A percentile compares a stretch with the other conserved stretches of the same genome.
Conservation (phyloP, 352 stramenopile species). For the Globisporangium perplexum region DNA sequence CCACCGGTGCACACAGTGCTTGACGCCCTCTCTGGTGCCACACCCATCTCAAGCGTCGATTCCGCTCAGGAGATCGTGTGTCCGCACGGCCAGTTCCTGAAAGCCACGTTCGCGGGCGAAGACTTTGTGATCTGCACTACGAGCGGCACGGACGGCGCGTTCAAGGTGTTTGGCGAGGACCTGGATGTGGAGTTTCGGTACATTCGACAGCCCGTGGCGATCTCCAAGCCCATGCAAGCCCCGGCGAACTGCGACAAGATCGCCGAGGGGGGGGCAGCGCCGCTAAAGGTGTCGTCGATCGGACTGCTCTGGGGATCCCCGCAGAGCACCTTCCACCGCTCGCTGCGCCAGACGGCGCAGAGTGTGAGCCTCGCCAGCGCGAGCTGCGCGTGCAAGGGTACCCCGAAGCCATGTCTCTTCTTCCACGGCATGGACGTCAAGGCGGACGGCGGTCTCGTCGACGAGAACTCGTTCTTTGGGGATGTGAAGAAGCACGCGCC, state of each 20-base stretch:
- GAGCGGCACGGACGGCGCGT: slow-evolving; percentile 14
- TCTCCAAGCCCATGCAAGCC: slow-evolving; percentile 19
- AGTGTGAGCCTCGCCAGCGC: slow-evolving; percentile 22
- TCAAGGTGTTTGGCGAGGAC: slow-evolving; percentile 39
- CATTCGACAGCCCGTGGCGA: slow-evolving; percentile 1
- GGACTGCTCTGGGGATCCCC: slow-evolving; percentile 20
- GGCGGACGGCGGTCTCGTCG: slow-evolving; percentile 25
- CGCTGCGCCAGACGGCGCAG: slow-evolving; percentile 11
- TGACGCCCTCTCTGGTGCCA: slow-evolving; percentile 23
- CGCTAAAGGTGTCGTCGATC: slow-evolving; percentile 14
- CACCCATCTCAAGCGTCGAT: slow-evolving; percentile 23
- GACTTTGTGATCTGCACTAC: slow-evolving; percentile 40
- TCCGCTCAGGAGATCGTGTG: slow-evolving; percentile 40
- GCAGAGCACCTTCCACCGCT: slow-evolving; percentile 12
- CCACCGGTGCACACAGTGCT: slow-evolving; percentile 28
- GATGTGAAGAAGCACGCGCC: slow-evolving; percentile 39
- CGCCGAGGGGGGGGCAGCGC: slow-evolving; percentile 10
- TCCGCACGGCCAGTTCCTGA: slow-evolving; percentile 27
- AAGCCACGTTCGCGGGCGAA: slow-evolving; percentile 32
- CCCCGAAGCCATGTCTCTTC: slow-evolving; percentile 41
- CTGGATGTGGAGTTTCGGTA: slow-evolving; percentile 22
- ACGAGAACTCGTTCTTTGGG: slow-evolving; percentile 38
- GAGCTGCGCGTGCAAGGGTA: slow-evolving; percentile 35
- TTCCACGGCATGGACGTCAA: slow-evolving; percentile 40
- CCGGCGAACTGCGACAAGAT: slow-evolving; percentile 19